A percentile compares a stretch with the other conserved stretches of the same genome.
These are phyloP conservation scores for Trifolium fragiferum DNA, from an alignment of 306 rosid species.

Conservation along the genomic window DNA sequence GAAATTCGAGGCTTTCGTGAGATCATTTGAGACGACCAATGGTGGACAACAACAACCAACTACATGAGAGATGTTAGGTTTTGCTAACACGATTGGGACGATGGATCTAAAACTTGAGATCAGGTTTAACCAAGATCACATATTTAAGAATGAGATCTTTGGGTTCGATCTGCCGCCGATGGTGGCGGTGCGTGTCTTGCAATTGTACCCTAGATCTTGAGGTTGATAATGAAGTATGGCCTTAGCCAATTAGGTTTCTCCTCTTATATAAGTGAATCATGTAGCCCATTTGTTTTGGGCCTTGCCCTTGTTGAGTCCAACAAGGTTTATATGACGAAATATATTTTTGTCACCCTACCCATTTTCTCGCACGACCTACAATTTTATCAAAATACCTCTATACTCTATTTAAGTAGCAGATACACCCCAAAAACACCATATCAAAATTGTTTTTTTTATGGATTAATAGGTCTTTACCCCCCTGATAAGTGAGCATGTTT, in stretches of 20 bases:
- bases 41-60: background rate
- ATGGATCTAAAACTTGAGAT: background rate
- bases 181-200: background rate
- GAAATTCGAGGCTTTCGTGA: background rate
- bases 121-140: background rate
- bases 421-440: too few relatives aligned
- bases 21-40: background rate
- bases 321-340: background rate
- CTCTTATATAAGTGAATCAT: background rate
- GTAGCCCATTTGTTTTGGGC: background rate
- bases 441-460: too few relatives aligned
- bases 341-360: too few relatives aligned
- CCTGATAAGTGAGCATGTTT: too few relatives aligned
- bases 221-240: background rate
- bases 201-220: background rate
- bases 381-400: too few relatives aligned
- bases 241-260: background rate
- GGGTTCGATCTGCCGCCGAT: background rate
- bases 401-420: too few relatives aligned
- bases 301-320: background rate
- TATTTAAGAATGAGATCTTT: background rate
- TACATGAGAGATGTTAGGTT: background rate
- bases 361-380: too few relatives aligned
- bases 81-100: background rate
- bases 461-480: too few relatives aligned